These are phyloP conservation scores for Solanum stenotomum DNA, from an alignment of 257 asterid species.

Conservation along the genomic window DNA sequence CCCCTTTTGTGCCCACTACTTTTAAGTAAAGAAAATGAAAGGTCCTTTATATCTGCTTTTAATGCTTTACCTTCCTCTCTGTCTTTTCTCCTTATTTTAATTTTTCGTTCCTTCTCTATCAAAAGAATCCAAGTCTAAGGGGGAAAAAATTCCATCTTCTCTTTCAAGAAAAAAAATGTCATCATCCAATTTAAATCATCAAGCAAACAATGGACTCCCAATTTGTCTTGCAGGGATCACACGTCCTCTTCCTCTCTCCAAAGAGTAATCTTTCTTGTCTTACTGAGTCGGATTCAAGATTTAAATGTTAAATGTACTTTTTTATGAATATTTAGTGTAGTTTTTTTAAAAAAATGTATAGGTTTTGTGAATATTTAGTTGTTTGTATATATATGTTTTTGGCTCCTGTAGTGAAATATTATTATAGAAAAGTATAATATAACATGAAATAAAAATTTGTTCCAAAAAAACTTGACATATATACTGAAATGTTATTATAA, in stretches of 20 bases:
- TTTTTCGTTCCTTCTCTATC: background rate
- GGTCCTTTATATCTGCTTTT: background rate
- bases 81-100: background rate
- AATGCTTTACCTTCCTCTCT: background rate
- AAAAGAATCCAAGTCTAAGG: background rate
- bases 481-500: background rate
- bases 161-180: constrained; percentile 3
- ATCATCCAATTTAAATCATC: constrained; percentile 1
- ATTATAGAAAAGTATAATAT: too few relatives aligned
- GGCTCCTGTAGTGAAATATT: too few relatives aligned
- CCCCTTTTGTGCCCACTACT: background rate
- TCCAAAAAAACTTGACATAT: background rate
- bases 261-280: constrained; percentile 19
- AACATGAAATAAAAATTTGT: too few relatives aligned
- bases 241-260: constrained; percentile 14
- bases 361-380: background rate
- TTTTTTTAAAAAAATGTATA: background rate
- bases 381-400: too few relatives aligned
- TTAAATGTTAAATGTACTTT: background rate
- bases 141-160: background rate
- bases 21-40: background rate
- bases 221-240: constrained; percentile 27
- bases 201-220: constrained; percentile 23
- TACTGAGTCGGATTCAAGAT: background rate
- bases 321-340: background rate